Evolutionary conservation across 78 protist genomes (phyloP).

Genomic region (Dictyostelium purpureum): DNA sequence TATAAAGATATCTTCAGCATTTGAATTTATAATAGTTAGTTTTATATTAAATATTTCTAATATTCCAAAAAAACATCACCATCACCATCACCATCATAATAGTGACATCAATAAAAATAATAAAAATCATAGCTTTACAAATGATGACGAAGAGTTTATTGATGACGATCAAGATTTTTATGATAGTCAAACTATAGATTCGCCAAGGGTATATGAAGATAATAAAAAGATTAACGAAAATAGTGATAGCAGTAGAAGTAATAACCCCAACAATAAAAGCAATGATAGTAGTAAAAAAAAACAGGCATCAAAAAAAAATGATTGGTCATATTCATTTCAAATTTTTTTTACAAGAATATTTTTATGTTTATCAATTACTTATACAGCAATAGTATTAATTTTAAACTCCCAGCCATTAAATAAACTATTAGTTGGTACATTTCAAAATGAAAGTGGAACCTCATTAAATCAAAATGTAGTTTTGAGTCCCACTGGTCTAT

Average conservation of each 20-base stretch:
- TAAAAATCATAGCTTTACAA: background rate
- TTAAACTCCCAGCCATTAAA: conserved; percentile 17
- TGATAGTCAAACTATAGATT: background rate
- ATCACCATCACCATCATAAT: conserved; percentile 7
- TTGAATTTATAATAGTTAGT: conserved; percentile 27
- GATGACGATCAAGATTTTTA: no score
- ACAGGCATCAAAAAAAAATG: background rate
- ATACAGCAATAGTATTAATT: background rate
- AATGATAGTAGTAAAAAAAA: background rate
- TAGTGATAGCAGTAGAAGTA: background rate
- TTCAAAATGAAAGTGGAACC: background rate
- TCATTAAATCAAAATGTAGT: no score
- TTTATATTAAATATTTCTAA: conserved; percentile 6
- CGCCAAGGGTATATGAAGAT: no score
- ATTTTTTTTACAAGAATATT: conserved; percentile 28
- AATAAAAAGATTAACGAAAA: no score
- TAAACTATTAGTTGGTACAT: background rate
- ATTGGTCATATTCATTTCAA: conserved; percentile 7
- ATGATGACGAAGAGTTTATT: no score
- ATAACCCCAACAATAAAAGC: background rate
- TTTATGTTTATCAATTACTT: conserved; percentile 12
- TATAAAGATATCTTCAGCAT: conserved; percentile 34
- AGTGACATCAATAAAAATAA: background rate
- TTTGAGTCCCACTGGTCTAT: no score
- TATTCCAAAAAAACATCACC: background rate